Conservation (phyloP, 805 yeast genomes). For the Saturnispora dispora region DNA sequence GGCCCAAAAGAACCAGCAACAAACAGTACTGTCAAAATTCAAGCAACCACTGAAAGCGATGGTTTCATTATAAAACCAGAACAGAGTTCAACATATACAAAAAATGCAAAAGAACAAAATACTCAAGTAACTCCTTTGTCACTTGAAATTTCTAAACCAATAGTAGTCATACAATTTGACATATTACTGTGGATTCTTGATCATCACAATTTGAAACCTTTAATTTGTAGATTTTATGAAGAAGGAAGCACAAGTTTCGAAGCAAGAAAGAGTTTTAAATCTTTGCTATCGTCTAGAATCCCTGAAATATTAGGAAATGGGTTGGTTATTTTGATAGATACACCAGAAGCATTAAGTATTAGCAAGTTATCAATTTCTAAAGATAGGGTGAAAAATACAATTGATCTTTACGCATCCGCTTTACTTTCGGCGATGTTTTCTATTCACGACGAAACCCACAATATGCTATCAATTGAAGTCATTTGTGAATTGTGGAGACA, state of each 20-base stretch:
- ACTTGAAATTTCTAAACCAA: neutral
- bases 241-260: neutral
- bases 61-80: neutral
- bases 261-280: slow-evolving; percentile 2
- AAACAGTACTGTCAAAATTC: neutral
- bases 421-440: neutral
- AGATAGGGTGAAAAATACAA: neutral
- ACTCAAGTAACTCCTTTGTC: neutral
- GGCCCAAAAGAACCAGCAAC: neutral
- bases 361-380: neutral
- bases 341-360: neutral
- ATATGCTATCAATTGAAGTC: neutral
- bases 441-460: neutral
- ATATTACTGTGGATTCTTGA: neutral
- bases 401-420: slow-evolving; percentile 1
- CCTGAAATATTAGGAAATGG: slow-evolving; percentile 10
- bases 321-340: slow-evolving; percentile 3
- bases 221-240: neutral
- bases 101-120: neutral
- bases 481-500: neutral
- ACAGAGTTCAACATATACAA: neutral
- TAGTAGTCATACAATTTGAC: slow-evolving; percentile 1
- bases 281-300: slow-evolving; percentile 13
- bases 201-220: neutral
- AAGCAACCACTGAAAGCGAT: neutral